Evolutionary conservation across 148 eudicot genomes (phyloP), one percentile per base, ranked within the genome.

Genomic region (Rhododendron ferrugineum): DNA sequence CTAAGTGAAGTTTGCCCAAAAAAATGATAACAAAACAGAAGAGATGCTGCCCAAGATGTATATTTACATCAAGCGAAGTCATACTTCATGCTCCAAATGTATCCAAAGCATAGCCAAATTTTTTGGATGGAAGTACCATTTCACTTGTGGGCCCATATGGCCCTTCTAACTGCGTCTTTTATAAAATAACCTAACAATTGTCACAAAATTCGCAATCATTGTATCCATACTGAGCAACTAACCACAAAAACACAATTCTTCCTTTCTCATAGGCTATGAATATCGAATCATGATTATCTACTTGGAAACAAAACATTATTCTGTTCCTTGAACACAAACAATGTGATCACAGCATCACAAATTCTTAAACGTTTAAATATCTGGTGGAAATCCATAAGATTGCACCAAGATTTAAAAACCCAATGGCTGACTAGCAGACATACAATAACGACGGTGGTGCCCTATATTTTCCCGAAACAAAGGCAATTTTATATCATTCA

Each of bases 371-470:
- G 0, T 20, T 34, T 54, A 44, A 79, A 50, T 14, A 66, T 14
- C 77, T 64, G 44, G 56, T 82, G 84, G 50, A 82, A 42, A 66
- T 64, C 84, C 74, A n/a, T 34, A 14, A 42, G 77, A 42, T 13
- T 40, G 4, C 49, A 37, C 73, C 50, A 37, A 81, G 49, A 56
- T 81, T 20, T 36, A 37, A 37, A 34, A 80, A n/a, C 36, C 50
- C 73, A 22, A 11, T 4, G n/a, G 32, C 47, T 66, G 37, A 60
- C 20, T 15, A 37, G 74, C 47, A 58, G 28, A 81, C 46, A n/a
- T n/a, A 62, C 2, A 62, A 82, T 62, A 62, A 37, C 2, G 15
- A 23, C 18, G 75, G 77, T 32, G 32, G 1, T 10, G 44, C 28
- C 52, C 76, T 13, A 18, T 30, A 54, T n/a, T 42, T 85, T 79